Conservation (phyloP, 2,329 filamentous ascomycete species). For the Zymoseptoria tritici region DNA sequence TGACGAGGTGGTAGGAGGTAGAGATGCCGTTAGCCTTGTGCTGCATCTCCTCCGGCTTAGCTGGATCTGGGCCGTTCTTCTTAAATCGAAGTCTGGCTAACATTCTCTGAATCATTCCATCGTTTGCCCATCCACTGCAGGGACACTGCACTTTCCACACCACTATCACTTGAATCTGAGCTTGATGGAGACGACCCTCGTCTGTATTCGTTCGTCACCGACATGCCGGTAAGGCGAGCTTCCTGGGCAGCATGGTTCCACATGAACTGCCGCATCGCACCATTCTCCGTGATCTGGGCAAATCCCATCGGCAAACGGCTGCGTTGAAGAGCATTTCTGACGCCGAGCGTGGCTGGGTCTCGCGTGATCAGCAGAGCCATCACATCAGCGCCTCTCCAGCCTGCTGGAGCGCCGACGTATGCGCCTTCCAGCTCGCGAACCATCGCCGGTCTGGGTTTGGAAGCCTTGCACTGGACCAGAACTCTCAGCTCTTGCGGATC, state of each 20-base stretch:
- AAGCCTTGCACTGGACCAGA: conserved; percentile 62
- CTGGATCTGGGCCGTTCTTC: neutral
- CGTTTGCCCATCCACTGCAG: conserved; percentile 25
- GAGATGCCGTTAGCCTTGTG: too few species aligned
- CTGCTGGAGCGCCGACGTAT: conserved; percentile 63
- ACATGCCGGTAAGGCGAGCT: conserved; percentile 52
- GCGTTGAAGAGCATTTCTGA: conserved; percentile 61
- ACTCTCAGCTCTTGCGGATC: conserved; percentile 30
- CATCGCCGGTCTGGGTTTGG: conserved; percentile 48
- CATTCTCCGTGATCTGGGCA: conserved; percentile 52
- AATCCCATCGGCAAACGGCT: conserved; percentile 67
- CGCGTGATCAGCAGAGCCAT: conserved; percentile 66
- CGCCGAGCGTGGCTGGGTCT: conserved; percentile 66
- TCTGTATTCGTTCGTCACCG: conserved; percentile 20
- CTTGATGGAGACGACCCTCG: neutral
- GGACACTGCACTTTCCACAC: conserved; percentile 12
- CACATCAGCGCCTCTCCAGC: conserved; percentile 59
- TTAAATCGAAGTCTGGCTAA: neutral
- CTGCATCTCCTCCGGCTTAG: too few species aligned
- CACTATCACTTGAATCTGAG: neutral
- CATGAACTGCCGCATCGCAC: conserved; percentile 58
- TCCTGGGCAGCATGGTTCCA: conserved; percentile 63
- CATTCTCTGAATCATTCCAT: conserved; percentile 6
- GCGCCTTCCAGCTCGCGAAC: conserved; percentile 75
- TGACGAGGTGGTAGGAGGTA: too few species aligned